Evolutionary conservation across 345 rosid species (phyloP).

Genomic region (Rubroshorea leprosula): DNA sequence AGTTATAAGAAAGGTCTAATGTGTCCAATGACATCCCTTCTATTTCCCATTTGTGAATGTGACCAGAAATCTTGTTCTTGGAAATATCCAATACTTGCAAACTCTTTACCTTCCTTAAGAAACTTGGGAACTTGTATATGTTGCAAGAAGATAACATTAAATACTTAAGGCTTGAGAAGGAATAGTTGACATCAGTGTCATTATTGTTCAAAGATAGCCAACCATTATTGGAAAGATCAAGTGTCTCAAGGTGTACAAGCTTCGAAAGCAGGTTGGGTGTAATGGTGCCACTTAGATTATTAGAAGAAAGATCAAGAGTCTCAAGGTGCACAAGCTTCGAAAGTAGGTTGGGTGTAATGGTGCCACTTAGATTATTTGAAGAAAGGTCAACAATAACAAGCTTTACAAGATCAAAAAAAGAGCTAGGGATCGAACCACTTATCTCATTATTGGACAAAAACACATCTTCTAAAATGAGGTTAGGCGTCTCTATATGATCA

Average conservation of each 20-base stretch:
- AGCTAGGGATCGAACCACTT: too few species aligned
- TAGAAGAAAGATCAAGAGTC: too few species aligned
- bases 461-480: not conserved
- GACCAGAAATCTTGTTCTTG: too few species aligned
- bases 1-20: constrained; percentile 12
- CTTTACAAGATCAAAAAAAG: not conserved
- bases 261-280: too few species aligned
- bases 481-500: not conserved
- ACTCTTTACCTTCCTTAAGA: too few species aligned
- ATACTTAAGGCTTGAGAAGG: not conserved
- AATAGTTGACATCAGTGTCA: not conserved
- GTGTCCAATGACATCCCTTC: too few species aligned
- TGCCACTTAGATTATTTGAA: constrained; percentile 7
- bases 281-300: too few species aligned
- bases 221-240: constrained; percentile 4
- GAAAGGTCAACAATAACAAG: not conserved
- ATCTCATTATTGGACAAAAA: constrained; percentile 3
- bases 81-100: too few species aligned
- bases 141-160: not conserved
- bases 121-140: too few species aligned
- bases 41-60: too few species aligned
- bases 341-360: not conserved
- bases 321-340: too few species aligned
- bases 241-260: not conserved
- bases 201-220: not conserved